Conservation (phyloP, 148 eudicot genomes). For the Rhododendron mucronatum region DNA sequence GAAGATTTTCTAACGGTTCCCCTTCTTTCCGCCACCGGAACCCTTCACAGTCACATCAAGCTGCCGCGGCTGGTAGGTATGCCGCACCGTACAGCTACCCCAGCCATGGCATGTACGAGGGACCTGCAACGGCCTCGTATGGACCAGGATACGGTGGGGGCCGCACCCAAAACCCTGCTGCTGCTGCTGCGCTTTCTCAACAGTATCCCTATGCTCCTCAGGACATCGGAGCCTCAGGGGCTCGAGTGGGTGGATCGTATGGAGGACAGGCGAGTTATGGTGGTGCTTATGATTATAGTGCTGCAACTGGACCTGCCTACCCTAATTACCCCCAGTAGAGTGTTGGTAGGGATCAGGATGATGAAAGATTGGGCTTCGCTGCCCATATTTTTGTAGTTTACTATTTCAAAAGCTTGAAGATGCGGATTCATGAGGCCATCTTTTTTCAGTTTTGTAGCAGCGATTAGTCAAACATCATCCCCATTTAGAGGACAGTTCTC, state of each 20-base stretch:
- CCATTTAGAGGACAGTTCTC: background rate
- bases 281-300: slow-evolving; percentile 14
- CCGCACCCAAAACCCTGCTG: slow-evolving; percentile 12
- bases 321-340: slow-evolving; percentile 20
- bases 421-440: background rate
- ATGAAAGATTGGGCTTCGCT: background rate
- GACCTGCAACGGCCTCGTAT: slow-evolving; percentile 22
- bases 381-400: background rate
- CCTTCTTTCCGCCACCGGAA: slow-evolving; percentile 29
- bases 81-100: slow-evolving; percentile 30
- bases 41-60: slow-evolving; percentile 16
- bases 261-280: slow-evolving; percentile 15
- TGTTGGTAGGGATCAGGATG: background rate
- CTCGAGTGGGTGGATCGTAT: slow-evolving; percentile 9
- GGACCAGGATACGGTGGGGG: slow-evolving; percentile 24
- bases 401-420: background rate
- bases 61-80: slow-evolving; percentile 29
- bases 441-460: background rate
- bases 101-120: slow-evolving; percentile 29
- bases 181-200: slow-evolving; percentile 13
- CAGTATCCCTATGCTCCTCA: slow-evolving; percentile 16
- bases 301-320: slow-evolving; percentile 14
- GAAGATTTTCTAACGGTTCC: slow-evolving; percentile 26
- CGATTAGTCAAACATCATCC: background rate
- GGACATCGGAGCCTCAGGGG: slow-evolving; percentile 14